Base-by-base conservation (phyloP, 495 filamentous ascomycete species). In the Aeminium ludgeri region DNA sequence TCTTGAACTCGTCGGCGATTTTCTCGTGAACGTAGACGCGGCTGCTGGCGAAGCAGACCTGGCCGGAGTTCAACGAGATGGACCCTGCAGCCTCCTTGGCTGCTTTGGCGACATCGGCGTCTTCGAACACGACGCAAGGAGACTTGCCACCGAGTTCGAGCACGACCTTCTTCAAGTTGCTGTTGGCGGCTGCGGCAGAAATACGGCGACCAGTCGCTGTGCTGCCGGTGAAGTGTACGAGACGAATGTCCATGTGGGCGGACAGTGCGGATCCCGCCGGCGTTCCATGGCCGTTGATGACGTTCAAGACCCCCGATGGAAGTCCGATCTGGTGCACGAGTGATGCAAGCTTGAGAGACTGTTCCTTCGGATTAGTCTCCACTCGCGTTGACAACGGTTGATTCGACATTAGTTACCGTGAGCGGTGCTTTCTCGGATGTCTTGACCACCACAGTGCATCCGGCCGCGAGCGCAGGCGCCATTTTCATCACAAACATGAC, bases 11-110 rank as follows among this genome's bases (percentile, higher is more conserved):
- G 7, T 57, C 50, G 1, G 48, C 40, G 15, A 60, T 46, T 11
- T 38, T 59, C 11, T 60, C 54, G n/a, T 63, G 59, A 13, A 63
- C 58, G 41, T 60, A 62, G 18, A 62, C 44, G 6, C 60, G 52
- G 17, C 42, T 51, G 34, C 51, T 58, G n/a, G 60, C 57, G 35
- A 57, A 50, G 45, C 51, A 54, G 4, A 51, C 51, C 38, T 63
- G 60, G 31, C 60, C 60, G 13, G 38, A 43, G 38, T 51, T 45
- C 17, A 45, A 37, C 10, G 38, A 37, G 20, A 63, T 54, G 28
- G 43, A 45, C 23, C 34, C 33, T 1, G 39, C 52, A 0, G 58
- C 53, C 18, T 53, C 47, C 18, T 35, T 38, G 7, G 50, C 58
- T 1, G 60, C 59, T 12, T 50, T 36, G 10, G 48, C 48, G 15